Conservation (phyloP, 805 yeast genomes). For the Candida sithepensis region DNA sequence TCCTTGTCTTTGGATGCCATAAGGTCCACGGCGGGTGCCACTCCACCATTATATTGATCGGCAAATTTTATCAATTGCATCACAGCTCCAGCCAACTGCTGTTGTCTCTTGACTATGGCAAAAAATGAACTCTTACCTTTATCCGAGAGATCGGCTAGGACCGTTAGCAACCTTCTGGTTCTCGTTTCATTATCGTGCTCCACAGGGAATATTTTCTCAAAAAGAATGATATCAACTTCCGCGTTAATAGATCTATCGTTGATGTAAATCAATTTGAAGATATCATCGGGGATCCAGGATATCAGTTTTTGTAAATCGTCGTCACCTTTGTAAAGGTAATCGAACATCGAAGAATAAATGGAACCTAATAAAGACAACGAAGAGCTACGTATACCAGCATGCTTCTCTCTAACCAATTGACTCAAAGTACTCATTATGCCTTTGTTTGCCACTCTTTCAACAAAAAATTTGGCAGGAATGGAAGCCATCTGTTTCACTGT, state of each 20-base stretch:
- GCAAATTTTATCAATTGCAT: conserved; percentile 45
- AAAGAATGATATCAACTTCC: conserved; percentile 56
- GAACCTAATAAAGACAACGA: conserved; percentile 53
- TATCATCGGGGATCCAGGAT: conserved; percentile 57
- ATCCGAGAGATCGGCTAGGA: conserved; percentile 47
- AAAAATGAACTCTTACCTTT: conserved; percentile 61
- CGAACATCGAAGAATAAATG: conserved; percentile 48
- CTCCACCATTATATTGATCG: conserved; percentile 39
- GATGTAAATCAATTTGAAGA: conserved; percentile 67
- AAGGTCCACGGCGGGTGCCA: conserved; percentile 18
- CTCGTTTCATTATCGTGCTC: conserved; percentile 40
- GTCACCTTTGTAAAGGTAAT: conserved; percentile 22
- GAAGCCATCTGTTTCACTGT: conserved; percentile 52
- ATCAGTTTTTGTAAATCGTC: conserved; percentile 32
- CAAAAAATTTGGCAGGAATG: conserved; percentile 44
- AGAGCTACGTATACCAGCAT: conserved; percentile 56
- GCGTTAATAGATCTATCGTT: conserved; percentile 66
- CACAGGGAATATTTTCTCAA: conserved; percentile 60
- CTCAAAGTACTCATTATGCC: conserved; percentile 51
- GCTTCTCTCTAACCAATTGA: conserved; percentile 70
- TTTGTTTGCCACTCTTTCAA: conserved; percentile 43
- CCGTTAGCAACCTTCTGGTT: conserved; percentile 48
- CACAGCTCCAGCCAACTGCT: conserved; percentile 52
- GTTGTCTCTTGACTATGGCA: conserved; percentile 70
- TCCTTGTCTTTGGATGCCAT: conserved; percentile 9